Evolutionary conservation across 306 rosid genomes (phyloP).

Genomic region (Spatholobus suberectus): DNA sequence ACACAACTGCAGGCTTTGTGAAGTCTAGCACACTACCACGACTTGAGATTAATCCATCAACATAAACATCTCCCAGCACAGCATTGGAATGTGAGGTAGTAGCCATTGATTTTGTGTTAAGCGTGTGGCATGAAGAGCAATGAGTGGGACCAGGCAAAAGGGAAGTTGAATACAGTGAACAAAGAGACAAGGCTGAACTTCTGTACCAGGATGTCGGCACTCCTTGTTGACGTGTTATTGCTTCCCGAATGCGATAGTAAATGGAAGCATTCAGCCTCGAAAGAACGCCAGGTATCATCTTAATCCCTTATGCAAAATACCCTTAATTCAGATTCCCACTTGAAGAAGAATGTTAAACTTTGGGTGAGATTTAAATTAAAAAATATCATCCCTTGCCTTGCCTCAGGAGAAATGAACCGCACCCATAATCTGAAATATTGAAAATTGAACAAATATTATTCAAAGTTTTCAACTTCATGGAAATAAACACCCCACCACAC

Average conservation of each 20-base stretch:
- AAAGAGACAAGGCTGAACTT: constrained; percentile 44
- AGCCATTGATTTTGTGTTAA: constrained; percentile 61
- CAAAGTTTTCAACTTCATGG: constrained; percentile 14
- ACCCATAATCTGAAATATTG: constrained; percentile 51
- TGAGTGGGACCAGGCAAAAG: constrained; percentile 22
- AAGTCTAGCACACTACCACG: constrained; percentile 51
- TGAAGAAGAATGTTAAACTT: constrained; percentile 30
- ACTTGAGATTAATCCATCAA: constrained; percentile 60
- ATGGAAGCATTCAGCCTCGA: constrained; percentile 63
- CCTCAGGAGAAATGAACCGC: constrained; percentile 13
- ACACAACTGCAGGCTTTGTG: constrained; percentile 59
- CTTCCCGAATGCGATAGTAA: constrained; percentile 49
- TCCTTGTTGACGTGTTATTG: constrained; percentile 42
- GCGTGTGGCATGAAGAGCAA: constrained; percentile 26
- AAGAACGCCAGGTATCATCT: constrained; percentile 67
- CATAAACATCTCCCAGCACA: constrained; percentile 66
- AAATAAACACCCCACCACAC: neutral
- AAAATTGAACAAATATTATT: constrained; percentile 21
- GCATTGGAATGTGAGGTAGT: constrained; percentile 65
- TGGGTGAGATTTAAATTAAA: constrained; percentile 21
- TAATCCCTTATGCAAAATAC: constrained; percentile 45
- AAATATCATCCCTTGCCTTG: constrained; percentile 49
- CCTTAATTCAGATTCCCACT: neutral
- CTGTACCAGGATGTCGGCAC: constrained; percentile 47
- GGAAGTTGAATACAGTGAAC: constrained; percentile 49